Evolutionary conservation across 2,329 filamentous ascomycete species (phyloP).

Genomic region (Westerdykella sp.): DNA sequence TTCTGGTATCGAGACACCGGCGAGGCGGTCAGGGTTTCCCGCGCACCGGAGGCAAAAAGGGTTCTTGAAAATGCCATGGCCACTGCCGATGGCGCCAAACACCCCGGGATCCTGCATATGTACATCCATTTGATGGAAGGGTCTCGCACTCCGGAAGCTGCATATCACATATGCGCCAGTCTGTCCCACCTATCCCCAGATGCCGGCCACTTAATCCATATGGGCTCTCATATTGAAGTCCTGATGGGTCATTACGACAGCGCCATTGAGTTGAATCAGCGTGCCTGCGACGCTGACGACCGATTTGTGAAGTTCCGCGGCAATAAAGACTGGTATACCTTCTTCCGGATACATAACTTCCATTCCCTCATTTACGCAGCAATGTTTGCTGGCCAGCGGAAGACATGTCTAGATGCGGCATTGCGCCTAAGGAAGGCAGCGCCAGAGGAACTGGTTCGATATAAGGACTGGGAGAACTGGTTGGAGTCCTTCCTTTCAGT

Average conservation of each 20-base stretch:
- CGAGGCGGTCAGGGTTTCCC: slow-evolving; percentile 49
- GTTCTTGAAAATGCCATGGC: slow-evolving; percentile 55
- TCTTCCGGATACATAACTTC: slow-evolving; percentile 69
- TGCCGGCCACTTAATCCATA: slow-evolving; percentile 65
- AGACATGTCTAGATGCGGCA: slow-evolving; percentile 57
- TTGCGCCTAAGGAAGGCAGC: slow-evolving; percentile 55
- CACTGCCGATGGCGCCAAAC: slow-evolving; percentile 45
- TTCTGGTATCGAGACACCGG: slow-evolving; percentile 58
- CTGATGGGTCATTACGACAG: slow-evolving; percentile 64
- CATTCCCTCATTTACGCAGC: slow-evolving; percentile 72
- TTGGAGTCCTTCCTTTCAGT: slow-evolving; percentile 65
- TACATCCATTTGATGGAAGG: slow-evolving; percentile 78
- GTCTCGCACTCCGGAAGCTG: slow-evolving; percentile 60
- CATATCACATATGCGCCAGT: slow-evolving; percentile 54
- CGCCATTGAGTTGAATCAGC: slow-evolving; percentile 60
- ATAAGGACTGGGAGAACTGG: slow-evolving; percentile 71
- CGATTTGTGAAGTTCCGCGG: slow-evolving; percentile 57
- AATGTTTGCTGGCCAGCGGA: slow-evolving; percentile 66
- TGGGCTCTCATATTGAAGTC: slow-evolving; percentile 72
- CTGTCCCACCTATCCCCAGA: slow-evolving; percentile 62
- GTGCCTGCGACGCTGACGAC: slow-evolving; percentile 62
- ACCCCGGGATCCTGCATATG: slow-evolving; percentile 66
- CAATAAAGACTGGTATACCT: slow-evolving; percentile 65
- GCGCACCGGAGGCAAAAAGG: slow-evolving; percentile 52
- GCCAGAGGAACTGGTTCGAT: slow-evolving; percentile 56